Evolutionary conservation across 345 rosid genomes (phyloP), one percentile per base, ranked within the genome.

Genomic region (Citrus australasica): DNA sequence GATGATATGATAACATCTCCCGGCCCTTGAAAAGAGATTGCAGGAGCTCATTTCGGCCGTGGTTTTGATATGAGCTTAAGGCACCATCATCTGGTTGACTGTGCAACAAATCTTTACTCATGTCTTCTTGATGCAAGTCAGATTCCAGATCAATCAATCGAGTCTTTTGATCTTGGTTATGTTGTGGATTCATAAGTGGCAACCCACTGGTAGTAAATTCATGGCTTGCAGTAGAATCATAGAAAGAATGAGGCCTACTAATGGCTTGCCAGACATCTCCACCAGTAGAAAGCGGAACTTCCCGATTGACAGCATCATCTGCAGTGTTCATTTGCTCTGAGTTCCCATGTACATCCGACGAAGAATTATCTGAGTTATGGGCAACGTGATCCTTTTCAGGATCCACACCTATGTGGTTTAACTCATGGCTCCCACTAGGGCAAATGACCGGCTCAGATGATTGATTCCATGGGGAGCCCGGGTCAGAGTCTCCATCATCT

Each of bases 11-110:
- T 71, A 86, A 74, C 79, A 84, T 73, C 28, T 82, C 92, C 83
- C 89, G 96, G 73, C 87, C 88, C 81, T 86, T 91, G 79, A 92
- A 90, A 58, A 96, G 72, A 59, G 98, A 94, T 59, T 92, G 99
- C 76, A 96, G 98, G 59, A 94, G 85, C 78, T 94, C 98, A 84
- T 84, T 94, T 56, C 86, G 88, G 77, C 87, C 92, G 75, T 83
- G 91, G 84, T 82, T 86, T 68, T 89, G 86, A 85, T 85, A 92
- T 56, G 94, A 81, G 68, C 80, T 82, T 79, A 88, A 88, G 78
- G 94, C 75, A 77, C 82, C 86, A 80, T 81, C 90, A 70, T 82
- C 78, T 69, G 87, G 64, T 75, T 90, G 94, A 70, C 79, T 77
- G 56, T 80, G 93, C 74, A 88, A 82, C 84, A 89, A 81, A 87